A percentile compares a stretch with the other conserved stretches of the same genome.
phyloP scores from a whole-genome alignment of 257 asterid species.

The Solanum infundibuliforme region DNA sequence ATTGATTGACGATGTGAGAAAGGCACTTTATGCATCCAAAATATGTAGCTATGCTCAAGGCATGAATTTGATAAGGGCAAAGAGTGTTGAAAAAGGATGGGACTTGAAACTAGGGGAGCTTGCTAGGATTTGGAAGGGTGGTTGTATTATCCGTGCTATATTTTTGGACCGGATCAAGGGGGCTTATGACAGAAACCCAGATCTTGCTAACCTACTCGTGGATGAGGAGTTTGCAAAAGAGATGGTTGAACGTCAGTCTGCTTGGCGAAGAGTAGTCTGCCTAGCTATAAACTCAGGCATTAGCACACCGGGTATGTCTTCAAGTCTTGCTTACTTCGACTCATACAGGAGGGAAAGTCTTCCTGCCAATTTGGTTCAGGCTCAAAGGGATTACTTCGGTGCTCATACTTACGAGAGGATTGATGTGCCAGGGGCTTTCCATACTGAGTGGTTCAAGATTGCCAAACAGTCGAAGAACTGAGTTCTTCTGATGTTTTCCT shows the following conservation, averaged over 20 bases:
- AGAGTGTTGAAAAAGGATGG: conserved; percentile 89
- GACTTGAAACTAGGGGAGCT: conserved; percentile 80
- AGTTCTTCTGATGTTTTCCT: background rate
- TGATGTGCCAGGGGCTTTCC: conserved; percentile 68
- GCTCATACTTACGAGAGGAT: conserved; percentile 90
- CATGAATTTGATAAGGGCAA: conserved; percentile 87
- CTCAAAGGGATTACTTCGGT: conserved; percentile 93
- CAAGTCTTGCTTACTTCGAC: conserved; percentile 91
- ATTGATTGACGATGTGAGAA: conserved; percentile 70
- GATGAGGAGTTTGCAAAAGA: conserved; percentile 93
- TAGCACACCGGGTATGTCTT: conserved; percentile 96
- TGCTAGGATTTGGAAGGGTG: conserved; percentile 97
- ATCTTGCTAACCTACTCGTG: conserved; percentile 77
- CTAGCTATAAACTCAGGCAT: conserved; percentile 78
- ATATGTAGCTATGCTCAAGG: conserved; percentile 96
- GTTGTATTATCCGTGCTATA: conserved; percentile 91
- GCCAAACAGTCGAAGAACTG: conserved; percentile 48
- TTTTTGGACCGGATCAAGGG: conserved; percentile 88
- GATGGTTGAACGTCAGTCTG: conserved; percentile 74
- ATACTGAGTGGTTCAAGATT: conserved; percentile 91
- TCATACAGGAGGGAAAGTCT: conserved; percentile 74
- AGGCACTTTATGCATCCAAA: conserved; percentile 82
- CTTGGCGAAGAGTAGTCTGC: conserved; percentile 89
- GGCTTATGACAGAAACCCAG: conserved; percentile 77
- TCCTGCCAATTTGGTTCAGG: conserved; percentile 92